phyloP scores from a whole-genome alignment of 2,329 filamentous ascomycete species.

The Pseudocercospora fuligena region DNA sequence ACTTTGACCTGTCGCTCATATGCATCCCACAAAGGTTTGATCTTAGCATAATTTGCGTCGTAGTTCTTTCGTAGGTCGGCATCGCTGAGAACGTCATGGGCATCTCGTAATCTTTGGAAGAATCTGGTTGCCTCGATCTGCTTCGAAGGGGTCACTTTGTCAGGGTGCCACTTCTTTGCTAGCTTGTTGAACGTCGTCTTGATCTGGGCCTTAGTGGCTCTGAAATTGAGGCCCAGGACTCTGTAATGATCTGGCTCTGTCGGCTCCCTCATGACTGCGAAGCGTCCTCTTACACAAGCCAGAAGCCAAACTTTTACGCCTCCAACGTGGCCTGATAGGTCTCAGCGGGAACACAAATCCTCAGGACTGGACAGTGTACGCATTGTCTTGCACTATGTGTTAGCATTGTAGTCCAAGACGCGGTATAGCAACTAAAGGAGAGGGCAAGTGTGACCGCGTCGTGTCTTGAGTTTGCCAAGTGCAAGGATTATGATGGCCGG shows the following conservation, averaged over 20 bases:
- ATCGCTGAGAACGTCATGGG: conserved; percentile 8
- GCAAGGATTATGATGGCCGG: neutral
- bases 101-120: conserved; percentile 10
- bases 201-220: conserved; percentile 3
- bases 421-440: neutral
- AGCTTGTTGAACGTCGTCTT: conserved; percentile 12
- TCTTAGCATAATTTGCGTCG: neutral
- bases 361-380: too few relatives aligned
- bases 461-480: neutral
- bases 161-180: conserved; percentile 14
- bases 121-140: neutral
- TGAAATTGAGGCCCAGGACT: conserved; percentile 5
- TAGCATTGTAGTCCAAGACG: neutral
- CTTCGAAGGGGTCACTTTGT: conserved; percentile 6
- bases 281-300: neutral
- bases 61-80: neutral
- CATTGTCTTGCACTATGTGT: neutral
- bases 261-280: conserved; percentile 11
- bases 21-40: conserved; percentile 16
- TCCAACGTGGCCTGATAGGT: neutral
- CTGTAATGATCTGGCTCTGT: conserved; percentile 17
- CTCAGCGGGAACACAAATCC: neutral
- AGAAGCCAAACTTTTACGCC: neutral
- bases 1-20: conserved; percentile 7
- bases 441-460: neutral